phyloP scores from a whole-genome alignment of 805 yeast genomes.

The Starmerella geochares region DNA sequence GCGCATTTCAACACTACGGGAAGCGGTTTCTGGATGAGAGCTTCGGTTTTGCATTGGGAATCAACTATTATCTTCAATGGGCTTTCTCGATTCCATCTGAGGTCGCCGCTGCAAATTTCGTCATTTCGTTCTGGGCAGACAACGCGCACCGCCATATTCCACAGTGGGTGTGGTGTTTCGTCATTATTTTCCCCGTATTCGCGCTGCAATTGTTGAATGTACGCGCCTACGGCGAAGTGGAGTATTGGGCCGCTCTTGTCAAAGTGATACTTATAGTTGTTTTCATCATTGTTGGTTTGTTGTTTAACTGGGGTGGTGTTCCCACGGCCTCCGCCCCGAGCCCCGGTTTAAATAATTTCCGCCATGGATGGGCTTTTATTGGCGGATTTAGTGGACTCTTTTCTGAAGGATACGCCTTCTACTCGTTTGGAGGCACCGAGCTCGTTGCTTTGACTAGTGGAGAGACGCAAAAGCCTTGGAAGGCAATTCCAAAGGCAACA shows the following conservation, averaged over 20 bases:
- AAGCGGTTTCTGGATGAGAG: constrained; percentile 53
- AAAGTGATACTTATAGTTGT: constrained; percentile 59
- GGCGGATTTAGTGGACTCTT: constrained; percentile 27
- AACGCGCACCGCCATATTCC: constrained; percentile 34
- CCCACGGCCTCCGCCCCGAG: constrained; percentile 43
- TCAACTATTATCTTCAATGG: constrained; percentile 41
- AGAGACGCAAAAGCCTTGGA: constrained; percentile 47
- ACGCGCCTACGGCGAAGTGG: constrained; percentile 45
- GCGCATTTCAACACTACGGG: constrained; percentile 56
- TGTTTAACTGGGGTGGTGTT: constrained; percentile 46
- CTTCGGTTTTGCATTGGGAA: constrained; percentile 50
- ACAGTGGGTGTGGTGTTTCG: constrained; percentile 41
- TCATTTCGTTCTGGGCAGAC: constrained; percentile 38
- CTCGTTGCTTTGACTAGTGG: constrained; percentile 48
- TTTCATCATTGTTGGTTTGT: constrained; percentile 45
- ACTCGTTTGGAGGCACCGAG: constrained; percentile 47
- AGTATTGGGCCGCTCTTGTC: constrained; percentile 56
- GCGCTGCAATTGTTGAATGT: constrained; percentile 44
- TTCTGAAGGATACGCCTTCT: constrained; percentile 43
- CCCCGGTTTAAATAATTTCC: constrained; percentile 37
- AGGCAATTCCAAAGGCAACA: constrained; percentile 47
- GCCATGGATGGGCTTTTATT: constrained; percentile 24
- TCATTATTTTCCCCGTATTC: constrained; percentile 39
- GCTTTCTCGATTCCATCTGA: constrained; percentile 40
- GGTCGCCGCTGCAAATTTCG: constrained; percentile 36